Evolutionary conservation across 768 basidiomycete genomes (phyloP), one percentile per base, ranked within the genome.

Genomic region (Pleurotus sapidus): DNA sequence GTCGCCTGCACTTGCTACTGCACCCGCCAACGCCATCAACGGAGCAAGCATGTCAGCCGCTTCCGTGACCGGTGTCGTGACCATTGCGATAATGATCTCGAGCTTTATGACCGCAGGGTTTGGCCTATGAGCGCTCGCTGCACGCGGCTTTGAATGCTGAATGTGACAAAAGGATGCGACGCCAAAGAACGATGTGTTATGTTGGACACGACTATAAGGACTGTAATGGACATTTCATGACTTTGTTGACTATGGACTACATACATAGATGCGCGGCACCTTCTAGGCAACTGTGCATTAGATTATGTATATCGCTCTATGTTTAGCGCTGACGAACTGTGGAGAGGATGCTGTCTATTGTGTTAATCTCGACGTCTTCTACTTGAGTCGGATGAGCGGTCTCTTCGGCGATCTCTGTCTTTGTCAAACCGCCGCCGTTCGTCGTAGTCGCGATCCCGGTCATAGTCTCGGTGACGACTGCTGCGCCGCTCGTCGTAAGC

Each of bases 351-450:
- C 40, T 55, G 46, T 48, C 17, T 15, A 23, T 20, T 20, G 15
- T 15, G 24, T 38, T 39, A 61, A 56, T 70, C 69, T 27, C 64
- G 60, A 42, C 65, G 64, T 56, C 64, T 67, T 46, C 67, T 59
- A 58, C 60, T 60, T 23, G 64, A 64, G 43, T 70, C 68, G 50
- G 60, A 58, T 25, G 70, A 70, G 14, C 68, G 65, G 24, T 75
- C 72, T 20, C 65, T 65, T 48, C 68, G 65, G 53, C 65, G 64
- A 38, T 75, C 71, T 51, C 68, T 68, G 39, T 70, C 72, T n/a
- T 58, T 58, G 46, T 68, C 67, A 46, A 72, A 71, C 46, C 72
- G 64, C 18, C 64, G 65, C 37, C 71, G 63, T 57, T 70, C 64
- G 38, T 72, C 71, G 4, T 62, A 59, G 51, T 72, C 71, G 4